Base-by-base conservation (phyloP, 2,329 filamentous ascomycete genomes). In the Clarireedia sp. region DNA sequence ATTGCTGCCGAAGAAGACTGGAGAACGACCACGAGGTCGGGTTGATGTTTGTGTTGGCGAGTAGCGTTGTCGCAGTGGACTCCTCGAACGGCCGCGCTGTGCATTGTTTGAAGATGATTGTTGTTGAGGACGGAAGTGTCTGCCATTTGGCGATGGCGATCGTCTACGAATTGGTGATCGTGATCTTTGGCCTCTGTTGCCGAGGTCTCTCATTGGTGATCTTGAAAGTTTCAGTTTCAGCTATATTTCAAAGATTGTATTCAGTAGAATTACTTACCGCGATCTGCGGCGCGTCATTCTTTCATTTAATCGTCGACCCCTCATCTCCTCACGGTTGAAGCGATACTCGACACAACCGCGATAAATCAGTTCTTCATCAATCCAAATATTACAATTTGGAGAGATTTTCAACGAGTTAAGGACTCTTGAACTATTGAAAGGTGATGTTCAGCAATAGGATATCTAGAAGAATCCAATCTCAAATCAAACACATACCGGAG, bases 341-440 rank as follows among this genome's bases (percentile, higher is more conserved):
- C 59, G 51, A 33, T 46, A 54, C 46, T 62, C 60, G 14, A 43
- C 19, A 16, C 52, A 53, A n/a, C 63, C 63, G 14, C 48, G 45
- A 45, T 63, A 63, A 12, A 65, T 64, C 21, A 62, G 61, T 17
- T 57, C n/a, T 6, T 54, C 58, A 45, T 63, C 53, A 14, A 63
- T 41, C 26, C 24, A 60, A 14, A 65, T 64, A n/a, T 62, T 57
- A 21, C 55, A 56, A 8, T 57, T 62, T 7, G 61, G 62, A n/a
- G 55, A 58, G n/a, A 36, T 54, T 33, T 64, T 63, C 26, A 65
- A 51, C 4, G 61, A 54, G 10, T 62, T 49, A 14, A 65, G 55
- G 19, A 65, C 48, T 44, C 48, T 57, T 4, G 43, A 33, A 29
- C 58, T 63, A 14, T 58, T 9, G 7, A 7, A n/a, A 19, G 17